A percentile compares a stretch with the other conserved stretches of the same genome.
These are phyloP conservation scores for Leersia perrieri DNA, from an alignment of 176 grass and related monocot species.

Conservation along the genomic window DNA sequence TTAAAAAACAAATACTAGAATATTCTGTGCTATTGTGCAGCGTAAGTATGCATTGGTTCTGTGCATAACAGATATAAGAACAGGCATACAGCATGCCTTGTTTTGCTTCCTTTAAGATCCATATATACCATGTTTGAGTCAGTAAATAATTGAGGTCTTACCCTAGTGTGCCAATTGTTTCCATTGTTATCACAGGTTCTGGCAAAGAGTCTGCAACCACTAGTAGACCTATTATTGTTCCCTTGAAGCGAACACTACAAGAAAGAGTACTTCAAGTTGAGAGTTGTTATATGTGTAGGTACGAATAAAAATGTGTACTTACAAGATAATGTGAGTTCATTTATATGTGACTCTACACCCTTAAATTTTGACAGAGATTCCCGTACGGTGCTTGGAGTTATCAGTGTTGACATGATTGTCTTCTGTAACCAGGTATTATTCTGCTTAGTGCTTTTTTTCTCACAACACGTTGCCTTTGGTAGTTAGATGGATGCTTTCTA, in stretches of 20 bases:
- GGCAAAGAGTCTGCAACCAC: slow-evolving; percentile 21
- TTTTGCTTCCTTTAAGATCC: not conserved
- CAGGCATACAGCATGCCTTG: not conserved
- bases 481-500: not conserved
- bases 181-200: slow-evolving; percentile 21
- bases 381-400: slow-evolving; percentile 33
- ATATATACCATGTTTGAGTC: not conserved
- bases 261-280: slow-evolving; percentile 40
- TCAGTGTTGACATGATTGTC: slow-evolving; percentile 39
- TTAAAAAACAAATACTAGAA: not conserved
- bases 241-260: slow-evolving; percentile 53
- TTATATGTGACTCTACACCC: slow-evolving; percentile 25
- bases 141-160: slow-evolving; percentile 25
- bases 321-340: slow-evolving; percentile 23
- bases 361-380: slow-evolving; percentile 46
- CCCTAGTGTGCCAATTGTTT: slow-evolving; percentile 13
- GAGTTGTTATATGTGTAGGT: slow-evolving; percentile 65
- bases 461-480: slow-evolving; percentile 17
- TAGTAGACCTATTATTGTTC: slow-evolving; percentile 27
- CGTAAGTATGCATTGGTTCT: not conserved
- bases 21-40: slow-evolving; percentile 6
- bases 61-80: not conserved
- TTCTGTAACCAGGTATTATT: slow-evolving; percentile 80
- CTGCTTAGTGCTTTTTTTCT: not conserved
- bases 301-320: slow-evolving; percentile 33